A percentile compares a stretch with the other conserved stretches of the same genome.
Evolutionary conservation across 768 basidiomycete species (phyloP).

Genomic region (Trametopsis cervina): DNA sequence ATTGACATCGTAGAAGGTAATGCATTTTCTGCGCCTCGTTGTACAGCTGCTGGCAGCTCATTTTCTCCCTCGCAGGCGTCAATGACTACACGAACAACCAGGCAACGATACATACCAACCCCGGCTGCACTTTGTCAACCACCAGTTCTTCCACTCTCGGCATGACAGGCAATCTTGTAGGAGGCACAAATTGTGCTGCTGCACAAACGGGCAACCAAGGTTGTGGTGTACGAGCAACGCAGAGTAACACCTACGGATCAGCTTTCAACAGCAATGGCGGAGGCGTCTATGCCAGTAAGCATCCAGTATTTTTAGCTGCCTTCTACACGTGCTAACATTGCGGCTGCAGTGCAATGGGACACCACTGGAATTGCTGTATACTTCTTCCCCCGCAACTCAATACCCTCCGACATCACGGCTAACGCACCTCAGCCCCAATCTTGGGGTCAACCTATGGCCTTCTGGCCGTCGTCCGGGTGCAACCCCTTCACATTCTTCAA

Average conservation of each 20-base stretch:
- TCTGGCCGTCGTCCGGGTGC: conserved; percentile 72
- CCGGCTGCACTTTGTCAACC: conserved; percentile 60
- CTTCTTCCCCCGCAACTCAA: conserved; percentile 71
- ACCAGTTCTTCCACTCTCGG: conserved; percentile 38
- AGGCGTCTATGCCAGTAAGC: conserved; percentile 86
- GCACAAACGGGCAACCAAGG: conserved; percentile 67
- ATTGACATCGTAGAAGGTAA: conserved; percentile 74
- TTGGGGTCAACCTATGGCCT: conserved; percentile 77
- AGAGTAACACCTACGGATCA: conserved; percentile 68
- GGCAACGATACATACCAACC: conserved; percentile 71
- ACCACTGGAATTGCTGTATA: conserved; percentile 66
- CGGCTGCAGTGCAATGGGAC: conserved; percentile 65
- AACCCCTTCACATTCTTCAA: conserved; percentile 75
- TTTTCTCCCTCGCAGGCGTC: conserved; percentile 36
- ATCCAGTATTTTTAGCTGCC: conserved; percentile 1
- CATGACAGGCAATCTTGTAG: conserved; percentile 60
- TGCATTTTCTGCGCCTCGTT: neutral
- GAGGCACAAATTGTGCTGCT: conserved; percentile 67
- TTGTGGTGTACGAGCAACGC: conserved; percentile 67
- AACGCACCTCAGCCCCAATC: conserved; percentile 62
- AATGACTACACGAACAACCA: conserved; percentile 77
- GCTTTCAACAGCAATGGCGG: conserved; percentile 81
- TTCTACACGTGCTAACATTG: conserved; percentile 13
- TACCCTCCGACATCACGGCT: conserved; percentile 73
- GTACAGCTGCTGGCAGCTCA: neutral